Conservation (phyloP, 2,329 filamentous ascomycete species). For the Aureobasidium melanogenum region DNA sequence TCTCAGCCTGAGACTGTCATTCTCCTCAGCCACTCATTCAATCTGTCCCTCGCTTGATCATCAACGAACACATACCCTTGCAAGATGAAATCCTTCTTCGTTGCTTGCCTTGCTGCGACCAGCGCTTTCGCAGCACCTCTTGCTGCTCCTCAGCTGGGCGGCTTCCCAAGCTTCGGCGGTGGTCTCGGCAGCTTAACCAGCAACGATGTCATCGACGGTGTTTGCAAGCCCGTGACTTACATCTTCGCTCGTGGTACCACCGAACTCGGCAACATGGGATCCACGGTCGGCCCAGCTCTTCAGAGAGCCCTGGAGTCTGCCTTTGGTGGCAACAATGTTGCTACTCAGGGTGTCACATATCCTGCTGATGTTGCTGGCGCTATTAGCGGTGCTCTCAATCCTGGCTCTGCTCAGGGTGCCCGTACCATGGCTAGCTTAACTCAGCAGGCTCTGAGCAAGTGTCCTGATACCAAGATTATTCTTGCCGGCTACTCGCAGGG, state of each 20-base stretch:
- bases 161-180: neutral
- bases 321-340: conserved; percentile 14
- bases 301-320: conserved; percentile 13
- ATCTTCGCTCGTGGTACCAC: conserved; percentile 49
- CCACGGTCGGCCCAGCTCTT: conserved; percentile 15
- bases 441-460: conserved; percentile 12
- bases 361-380: conserved; percentile 14
- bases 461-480: conserved; percentile 16
- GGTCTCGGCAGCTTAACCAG: conserved; percentile 9
- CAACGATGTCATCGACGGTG: conserved; percentile 16
- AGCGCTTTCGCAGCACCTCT: conserved; percentile 2
- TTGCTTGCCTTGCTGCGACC: conserved; percentile 3
- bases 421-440: conserved; percentile 14
- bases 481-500: conserved; percentile 17
- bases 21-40: neutral
- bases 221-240: conserved; percentile 40
- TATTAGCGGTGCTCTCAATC: conserved; percentile 6
- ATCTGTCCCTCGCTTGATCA: neutral
- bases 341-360: conserved; percentile 16
- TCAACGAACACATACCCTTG: neutral
- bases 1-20: neutral
- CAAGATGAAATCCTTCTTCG: conserved; percentile 2
- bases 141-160: neutral
- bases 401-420: conserved; percentile 10
- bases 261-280: conserved; percentile 41